Conservation (phyloP, 495 filamentous ascomycete species). For the Entonaema liquescens region DNA sequence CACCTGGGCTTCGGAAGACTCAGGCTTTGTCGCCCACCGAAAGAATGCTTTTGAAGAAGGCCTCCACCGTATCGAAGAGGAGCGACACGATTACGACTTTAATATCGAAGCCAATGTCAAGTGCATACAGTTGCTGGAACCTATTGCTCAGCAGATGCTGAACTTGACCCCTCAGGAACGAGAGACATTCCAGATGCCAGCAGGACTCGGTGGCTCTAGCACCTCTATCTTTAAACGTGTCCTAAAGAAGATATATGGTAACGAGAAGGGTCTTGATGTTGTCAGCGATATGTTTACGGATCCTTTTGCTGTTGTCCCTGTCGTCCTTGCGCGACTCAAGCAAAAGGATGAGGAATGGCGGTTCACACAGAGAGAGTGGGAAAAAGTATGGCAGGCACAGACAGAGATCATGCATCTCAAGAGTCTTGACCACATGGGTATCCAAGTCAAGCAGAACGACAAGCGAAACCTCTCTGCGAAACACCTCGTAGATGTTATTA, state of each 20-base stretch:
- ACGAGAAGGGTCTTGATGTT: constrained; percentile 81
- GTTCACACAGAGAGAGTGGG: constrained; percentile 95
- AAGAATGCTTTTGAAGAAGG: constrained; percentile 95
- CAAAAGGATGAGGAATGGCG: constrained; percentile 97
- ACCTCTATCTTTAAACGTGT: constrained; percentile 95
- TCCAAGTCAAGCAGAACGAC: constrained; percentile 81
- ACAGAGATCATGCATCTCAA: constrained; percentile 91
- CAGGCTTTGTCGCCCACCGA: constrained; percentile 95
- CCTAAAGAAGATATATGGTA: constrained; percentile 97
- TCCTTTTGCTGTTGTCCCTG: constrained; percentile 83
- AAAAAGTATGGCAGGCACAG: constrained; percentile 97
- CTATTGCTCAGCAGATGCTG: constrained; percentile 87
- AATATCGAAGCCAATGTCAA: constrained; percentile 94
- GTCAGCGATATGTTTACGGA: constrained; percentile 81
- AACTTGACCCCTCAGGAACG: constrained; percentile 76
- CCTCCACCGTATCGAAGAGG: constrained; percentile 95
- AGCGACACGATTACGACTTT: constrained; percentile 98
- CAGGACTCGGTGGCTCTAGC: constrained; percentile 89
- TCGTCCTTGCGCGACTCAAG: constrained; percentile 86
- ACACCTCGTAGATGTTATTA: constrained; percentile 83
- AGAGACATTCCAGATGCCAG: constrained; percentile 75
- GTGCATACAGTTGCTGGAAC: constrained; percentile 94
- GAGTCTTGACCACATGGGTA: constrained; percentile 94
- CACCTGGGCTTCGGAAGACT: constrained; percentile 98
- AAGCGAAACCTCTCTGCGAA: constrained; percentile 91